A percentile compares a stretch with the other conserved stretches of the same genome.
These are phyloP conservation scores for Ocimum tenuiflorum DNA, from an alignment of 257 asterid genomes.

Conservation along the genomic window DNA sequence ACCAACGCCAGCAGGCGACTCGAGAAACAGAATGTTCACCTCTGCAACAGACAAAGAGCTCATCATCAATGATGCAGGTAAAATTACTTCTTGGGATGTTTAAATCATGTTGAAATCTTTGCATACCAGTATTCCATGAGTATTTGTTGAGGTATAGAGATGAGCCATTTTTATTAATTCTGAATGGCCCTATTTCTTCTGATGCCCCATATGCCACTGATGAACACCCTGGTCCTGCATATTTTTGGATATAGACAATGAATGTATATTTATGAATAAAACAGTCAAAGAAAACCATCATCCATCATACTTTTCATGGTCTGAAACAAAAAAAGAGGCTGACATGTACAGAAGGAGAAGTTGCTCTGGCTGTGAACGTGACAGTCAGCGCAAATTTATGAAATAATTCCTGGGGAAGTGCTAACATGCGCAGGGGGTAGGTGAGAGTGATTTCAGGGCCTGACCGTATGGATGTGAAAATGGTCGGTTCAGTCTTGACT, in stretches of 20 bases:
- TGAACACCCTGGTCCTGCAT: conserved; percentile 85
- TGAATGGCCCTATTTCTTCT: conserved; percentile 79
- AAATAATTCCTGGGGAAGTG: not conserved
- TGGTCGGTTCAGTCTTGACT: too few species aligned
- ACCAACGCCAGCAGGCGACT: conserved; percentile 92
- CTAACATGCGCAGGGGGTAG: conserved; percentile 24
- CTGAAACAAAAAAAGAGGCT: too few species aligned
- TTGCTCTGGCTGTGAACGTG: not conserved
- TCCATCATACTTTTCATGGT: too few species aligned
- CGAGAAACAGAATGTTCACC: conserved; percentile 73
- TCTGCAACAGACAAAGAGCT: conserved; percentile 33
- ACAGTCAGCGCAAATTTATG: conserved; percentile 12
- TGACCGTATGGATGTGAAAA: too few species aligned
- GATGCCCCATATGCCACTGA: conserved; percentile 87
- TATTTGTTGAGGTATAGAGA: conserved; percentile 58
- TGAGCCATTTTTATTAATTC: conserved; percentile 44
- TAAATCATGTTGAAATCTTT: not conserved
- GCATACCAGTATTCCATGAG: conserved; percentile 66
- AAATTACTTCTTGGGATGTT: too few species aligned
- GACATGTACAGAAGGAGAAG: not conserved
- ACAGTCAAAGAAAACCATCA: too few species aligned
- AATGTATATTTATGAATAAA: too few species aligned
- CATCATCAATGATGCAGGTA: not conserved
- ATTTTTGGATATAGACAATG: not conserved
- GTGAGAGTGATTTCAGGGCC: conserved; percentile 17